These are phyloP conservation scores for Bertia moriformis DNA, from an alignment of 2,329 filamentous ascomycete genomes.

Conservation along the genomic window DNA sequence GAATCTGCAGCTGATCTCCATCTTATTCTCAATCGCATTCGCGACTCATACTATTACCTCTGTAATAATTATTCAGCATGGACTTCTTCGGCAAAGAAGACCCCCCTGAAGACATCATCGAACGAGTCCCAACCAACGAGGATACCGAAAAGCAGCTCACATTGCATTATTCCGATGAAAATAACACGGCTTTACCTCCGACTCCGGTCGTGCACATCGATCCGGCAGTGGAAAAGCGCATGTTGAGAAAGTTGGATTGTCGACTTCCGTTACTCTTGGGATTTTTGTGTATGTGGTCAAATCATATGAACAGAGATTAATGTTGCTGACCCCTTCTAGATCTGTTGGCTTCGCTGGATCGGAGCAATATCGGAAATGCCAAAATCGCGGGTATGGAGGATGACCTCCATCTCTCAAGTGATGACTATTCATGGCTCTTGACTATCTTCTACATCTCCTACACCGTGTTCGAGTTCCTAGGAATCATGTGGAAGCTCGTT, in stretches of 20 bases:
- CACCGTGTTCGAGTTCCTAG: neutral
- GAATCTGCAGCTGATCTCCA: no score
- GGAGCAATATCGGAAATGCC: neutral
- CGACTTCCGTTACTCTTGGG: neutral
- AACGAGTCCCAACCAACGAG: neutral
- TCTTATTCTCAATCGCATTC: neutral
- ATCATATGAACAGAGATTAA: neutral
- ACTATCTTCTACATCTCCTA: constrained; percentile 1
- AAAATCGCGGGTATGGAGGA: neutral
- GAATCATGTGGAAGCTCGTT: neutral
- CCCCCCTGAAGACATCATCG: neutral
- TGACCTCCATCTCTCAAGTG: neutral
- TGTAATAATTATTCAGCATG: neutral
- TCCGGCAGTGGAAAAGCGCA: neutral
- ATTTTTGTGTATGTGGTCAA: neutral
- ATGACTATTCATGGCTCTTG: neutral
- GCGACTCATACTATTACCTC: neutral
- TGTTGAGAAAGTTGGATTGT: neutral
- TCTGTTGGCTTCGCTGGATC: neutral
- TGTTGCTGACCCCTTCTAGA: neutral
- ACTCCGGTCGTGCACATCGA: neutral
- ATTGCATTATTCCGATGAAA: neutral
- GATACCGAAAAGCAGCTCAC: neutral
- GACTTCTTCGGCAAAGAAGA: neutral
- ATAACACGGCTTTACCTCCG: neutral